Base-by-base conservation (phyloP, 2,329 filamentous ascomycete species). In the Ceratocystiopsis minuta region DNA sequence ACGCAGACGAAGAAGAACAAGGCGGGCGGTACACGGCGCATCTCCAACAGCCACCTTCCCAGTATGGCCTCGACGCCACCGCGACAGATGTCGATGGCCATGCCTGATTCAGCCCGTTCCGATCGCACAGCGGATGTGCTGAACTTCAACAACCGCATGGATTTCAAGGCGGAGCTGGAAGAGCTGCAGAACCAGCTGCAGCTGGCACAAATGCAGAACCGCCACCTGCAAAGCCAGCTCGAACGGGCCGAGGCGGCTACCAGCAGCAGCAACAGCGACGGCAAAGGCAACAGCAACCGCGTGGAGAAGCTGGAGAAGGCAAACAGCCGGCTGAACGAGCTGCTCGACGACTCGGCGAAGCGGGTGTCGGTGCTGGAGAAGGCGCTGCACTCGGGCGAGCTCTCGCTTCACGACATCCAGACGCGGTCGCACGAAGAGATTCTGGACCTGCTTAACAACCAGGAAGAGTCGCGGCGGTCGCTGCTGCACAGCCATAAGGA, bases 351-450 rank as follows among this genome's bases (percentile, higher is more conserved):
- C 57, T 95, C 88, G 3, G 70, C 80, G 16, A 88, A 84, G 66
- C 95, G 95, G 62, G 80, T 95, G 3, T 94, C 88, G 7, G 74
- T 80, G 1, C 63, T 96, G 17, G 90, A 96, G 60, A 81, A 83
- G 56, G 86, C 78, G 46, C 79, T 96, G 44, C 81, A 80, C 44
- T 82, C 79, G 33, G 90, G 87, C 13, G 83, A 95, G 57, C 66
- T 96, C 6, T 90, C 85, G 0, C 67, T 95, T 36, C 81, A 86
- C 39, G 88, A 96, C 57, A 75, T 96, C 37, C 87, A 95, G 58
- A 81, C 87, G 2, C 87, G 83, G 56, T 93, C 86, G 6, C 86
- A 96, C 51, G 87, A 95, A 55, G 90, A 96, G 58, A 75, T 96
- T 16, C 81, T 92, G 49, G 86, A 95, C 48, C 69, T 94, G 34